These are phyloP conservation scores for Inga leiocalycina DNA, from an alignment of 306 rosid species.

Conservation along the genomic window DNA sequence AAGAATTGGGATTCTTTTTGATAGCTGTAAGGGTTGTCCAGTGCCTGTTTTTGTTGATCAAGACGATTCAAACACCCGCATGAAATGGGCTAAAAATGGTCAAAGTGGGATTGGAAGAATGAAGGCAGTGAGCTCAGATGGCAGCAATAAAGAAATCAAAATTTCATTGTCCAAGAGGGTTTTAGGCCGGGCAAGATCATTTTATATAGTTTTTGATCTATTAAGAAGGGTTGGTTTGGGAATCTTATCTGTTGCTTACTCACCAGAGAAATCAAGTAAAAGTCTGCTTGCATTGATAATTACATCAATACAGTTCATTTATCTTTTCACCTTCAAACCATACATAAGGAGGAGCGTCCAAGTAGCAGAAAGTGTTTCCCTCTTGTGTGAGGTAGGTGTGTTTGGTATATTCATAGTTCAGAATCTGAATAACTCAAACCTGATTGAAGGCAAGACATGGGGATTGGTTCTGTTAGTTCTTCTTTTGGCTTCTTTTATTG, in stretches of 20 bases:
- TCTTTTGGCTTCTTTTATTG: constrained; percentile 46
- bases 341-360: constrained; percentile 57
- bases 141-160: constrained; percentile 52
- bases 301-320: constrained; percentile 51
- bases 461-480: constrained; percentile 51
- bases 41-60: constrained; percentile 42
- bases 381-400: constrained; percentile 52
- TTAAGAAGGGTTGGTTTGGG: constrained; percentile 56
- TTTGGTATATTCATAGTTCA: constrained; percentile 40
- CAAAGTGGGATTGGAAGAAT: constrained; percentile 45
- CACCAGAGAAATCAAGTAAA: constrained; percentile 51
- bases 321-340: constrained; percentile 52
- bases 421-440: constrained; percentile 34
- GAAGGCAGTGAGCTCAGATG: constrained; percentile 44
- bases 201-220: constrained; percentile 56
- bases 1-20: constrained; percentile 61
- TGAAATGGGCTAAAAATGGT: constrained; percentile 47
- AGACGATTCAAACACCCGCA: constrained; percentile 42
- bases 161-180: constrained; percentile 36
- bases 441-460: constrained; percentile 22
- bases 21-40: constrained; percentile 55
- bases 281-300: constrained; percentile 50
- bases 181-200: constrained; percentile 57
- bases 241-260: constrained; percentile 56
- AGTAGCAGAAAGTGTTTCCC: constrained; percentile 56